Conservation (phyloP, 2,329 filamentous ascomycete genomes). For the Fusarium proliferatum region DNA sequence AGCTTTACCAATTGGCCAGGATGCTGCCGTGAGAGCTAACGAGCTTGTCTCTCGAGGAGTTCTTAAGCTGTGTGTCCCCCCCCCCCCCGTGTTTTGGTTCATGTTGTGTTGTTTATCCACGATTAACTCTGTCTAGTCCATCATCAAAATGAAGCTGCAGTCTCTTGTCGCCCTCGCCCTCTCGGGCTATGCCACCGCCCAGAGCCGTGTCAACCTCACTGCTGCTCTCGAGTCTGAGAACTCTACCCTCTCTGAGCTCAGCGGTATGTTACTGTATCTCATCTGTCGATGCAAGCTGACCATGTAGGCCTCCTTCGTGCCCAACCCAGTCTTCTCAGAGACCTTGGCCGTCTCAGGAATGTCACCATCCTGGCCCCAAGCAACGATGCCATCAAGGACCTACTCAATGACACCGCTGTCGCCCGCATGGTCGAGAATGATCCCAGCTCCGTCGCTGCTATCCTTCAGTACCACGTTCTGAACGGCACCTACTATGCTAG, state of each 20-base stretch:
- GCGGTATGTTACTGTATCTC: constrained; percentile 13
- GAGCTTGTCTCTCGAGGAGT: neutral
- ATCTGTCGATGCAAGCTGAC: neutral
- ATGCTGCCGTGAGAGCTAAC: constrained; percentile 10
- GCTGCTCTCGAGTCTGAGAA: constrained; percentile 44
- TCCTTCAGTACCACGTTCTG: constrained; percentile 70
- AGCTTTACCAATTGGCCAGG: constrained; percentile 25
- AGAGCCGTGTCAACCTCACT: constrained; percentile 38
- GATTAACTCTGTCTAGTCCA: constrained; percentile 11
- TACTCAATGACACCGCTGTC: constrained; percentile 57
- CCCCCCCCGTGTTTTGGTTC: neutral
- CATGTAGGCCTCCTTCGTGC: constrained; percentile 36
- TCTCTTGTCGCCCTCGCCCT: constrained; percentile 34
- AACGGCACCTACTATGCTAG: constrained; percentile 55
- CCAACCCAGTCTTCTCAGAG: constrained; percentile 39
- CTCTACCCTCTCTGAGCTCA: constrained; percentile 43
- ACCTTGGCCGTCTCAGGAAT: constrained; percentile 29
- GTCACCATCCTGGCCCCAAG: constrained; percentile 63
- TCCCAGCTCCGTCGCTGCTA: constrained; percentile 51
- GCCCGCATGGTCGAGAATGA: constrained; percentile 55
- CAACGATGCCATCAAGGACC: constrained; percentile 64
- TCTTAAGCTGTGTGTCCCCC: constrained; percentile 15
- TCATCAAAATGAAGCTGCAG: constrained; percentile 39
- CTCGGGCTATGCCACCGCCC: constrained; percentile 34
- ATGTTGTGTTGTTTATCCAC: neutral